Evolutionary conservation across 2,329 filamentous ascomycete genomes (phyloP), one percentile per base, ranked within the genome.

Genomic region (Cercospora brassicicola): DNA sequence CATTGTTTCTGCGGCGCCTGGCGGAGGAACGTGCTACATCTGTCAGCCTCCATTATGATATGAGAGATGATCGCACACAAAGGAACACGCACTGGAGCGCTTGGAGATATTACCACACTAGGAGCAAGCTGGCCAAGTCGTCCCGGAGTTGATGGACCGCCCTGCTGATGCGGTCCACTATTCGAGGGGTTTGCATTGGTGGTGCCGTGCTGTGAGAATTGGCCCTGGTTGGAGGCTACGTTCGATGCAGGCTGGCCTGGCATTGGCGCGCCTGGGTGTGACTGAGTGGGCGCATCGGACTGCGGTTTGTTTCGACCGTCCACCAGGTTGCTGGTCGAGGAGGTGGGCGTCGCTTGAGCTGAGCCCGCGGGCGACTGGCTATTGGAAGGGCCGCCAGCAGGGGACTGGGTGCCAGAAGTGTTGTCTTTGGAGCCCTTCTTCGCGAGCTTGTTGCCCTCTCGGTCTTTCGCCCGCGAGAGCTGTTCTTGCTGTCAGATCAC

Each of bases 1-100:
- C 94, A 99, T 98, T 5, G 94, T 97, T 83, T 99, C 95, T 72
- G 94, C 91, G 67, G 94, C 91, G 73, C 95, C 95, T 59, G 95
- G 95, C 70, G 93, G 93, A 61, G 95, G 94, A 55, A 95, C 85
- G 82, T 99, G 95, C 93, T 95, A 76, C 69, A 76, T 39, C 23
- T 51, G 42, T 70, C 64, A 65, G 65, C 64, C 69, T 71, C 28
- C 20, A 62, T 20, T 31, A 51, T 39, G 51, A 18, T 26, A 26
- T 18, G 20, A 45, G 30, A 42, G 28, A 48, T 23, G 11, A 30
- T 55, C n/a, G 45, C 26, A 51, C 61, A 56, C 45, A 62, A 55
- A 67, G 64, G 65, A 72, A 42, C 23, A 83, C 91, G 85, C 86
- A 95, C 92, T 74, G 94, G 93, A 80, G 92, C 91, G 78, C 94